A percentile compares a stretch with the other conserved stretches of the same genome.
These are phyloP conservation scores for Acorus gramineus DNA, from an alignment of 106 monocot species.

Conservation along the genomic window DNA sequence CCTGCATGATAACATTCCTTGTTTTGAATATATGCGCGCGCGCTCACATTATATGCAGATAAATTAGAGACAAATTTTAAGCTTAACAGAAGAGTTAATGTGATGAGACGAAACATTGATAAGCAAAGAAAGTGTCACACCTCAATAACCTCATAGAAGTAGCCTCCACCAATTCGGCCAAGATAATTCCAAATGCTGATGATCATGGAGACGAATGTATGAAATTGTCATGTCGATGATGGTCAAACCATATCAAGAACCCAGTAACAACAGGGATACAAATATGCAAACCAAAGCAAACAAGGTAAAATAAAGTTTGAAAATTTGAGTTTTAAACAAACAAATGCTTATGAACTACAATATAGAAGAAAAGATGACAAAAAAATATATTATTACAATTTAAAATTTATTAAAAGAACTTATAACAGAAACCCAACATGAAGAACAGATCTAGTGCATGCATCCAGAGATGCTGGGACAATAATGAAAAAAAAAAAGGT, in stretches of 20 bases:
- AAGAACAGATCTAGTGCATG: too few species aligned
- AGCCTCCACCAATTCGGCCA: slow-evolving; percentile 75
- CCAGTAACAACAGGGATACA: slow-evolving; percentile 76
- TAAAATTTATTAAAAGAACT: too few species aligned
- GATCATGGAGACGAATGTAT: slow-evolving; percentile 79
- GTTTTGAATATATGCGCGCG: too few species aligned
- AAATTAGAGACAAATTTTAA: neutral
- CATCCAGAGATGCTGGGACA: too few species aligned
- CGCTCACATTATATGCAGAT: too few species aligned
- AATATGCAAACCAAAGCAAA: slow-evolving; percentile 33
- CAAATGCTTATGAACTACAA: neutral
- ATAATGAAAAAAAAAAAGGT: too few species aligned
- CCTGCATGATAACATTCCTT: too few species aligned
- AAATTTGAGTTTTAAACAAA: neutral
- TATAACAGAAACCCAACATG: too few species aligned
- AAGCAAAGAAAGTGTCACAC: slow-evolving; percentile 17
- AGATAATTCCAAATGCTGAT: slow-evolving; percentile 93
- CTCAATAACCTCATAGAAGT: slow-evolving; percentile 68
- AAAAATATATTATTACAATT: too few species aligned
- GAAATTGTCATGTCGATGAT: slow-evolving; percentile 65
- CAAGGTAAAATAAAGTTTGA: neutral
- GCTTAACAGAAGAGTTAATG: neutral
- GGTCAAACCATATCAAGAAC: slow-evolving; percentile 75
- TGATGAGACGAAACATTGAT: neutral
- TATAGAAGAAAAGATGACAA: too few species aligned